Base-by-base conservation (phyloP, 2,329 filamentous ascomycete species). In the Verticillium klebahnii region DNA sequence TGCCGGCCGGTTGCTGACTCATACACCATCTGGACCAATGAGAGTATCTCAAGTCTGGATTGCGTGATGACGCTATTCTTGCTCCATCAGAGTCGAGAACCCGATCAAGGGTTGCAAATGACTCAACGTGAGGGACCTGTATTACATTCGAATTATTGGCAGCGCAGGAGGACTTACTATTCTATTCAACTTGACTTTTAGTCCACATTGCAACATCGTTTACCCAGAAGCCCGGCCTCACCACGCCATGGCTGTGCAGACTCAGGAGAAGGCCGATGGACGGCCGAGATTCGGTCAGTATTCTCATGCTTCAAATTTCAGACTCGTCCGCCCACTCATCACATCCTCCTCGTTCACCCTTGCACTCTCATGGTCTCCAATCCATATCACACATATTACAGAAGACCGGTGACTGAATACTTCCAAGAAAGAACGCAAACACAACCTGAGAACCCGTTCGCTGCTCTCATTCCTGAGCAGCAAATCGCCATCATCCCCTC, bases 391-490 rank as follows among this genome's bases (percentile, higher is more conserved):
- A 52, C 12, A 25, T 34, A 59, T 57, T 62, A 59, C 37, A 64
- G 23, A 77, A 79, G 79, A 80, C 68, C 67, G 67, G 78, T 82
- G 73, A 74, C 86, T 89, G 83, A 89, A 86, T 84, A 84, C 82
- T 78, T 81, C 80, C 72, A 86, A 87, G 85, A 83, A 86, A 87
- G 84, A 82, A 82, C 74, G 67, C 79, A 75, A 66, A 79, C 85
- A 61, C 92, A 97, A 76, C 88, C 91, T 70, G 94, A 97, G 79
- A 99, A 98, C 78, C 94, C 93, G 34, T 98, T 93, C 74, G 87
- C 91, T 64, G 78, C 83, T 66, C 83, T 98, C 71, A 96, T 99
- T 59, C 89, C 92, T 59, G 89, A 97, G 70, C 95, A 98, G 78
- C 84, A 89, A 60, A 90, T 96, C 71, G 92, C 90, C 62, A 86